Base-by-base conservation (phyloP, 768 basidiomycete genomes). In the Lactifluus volemus region DNA sequence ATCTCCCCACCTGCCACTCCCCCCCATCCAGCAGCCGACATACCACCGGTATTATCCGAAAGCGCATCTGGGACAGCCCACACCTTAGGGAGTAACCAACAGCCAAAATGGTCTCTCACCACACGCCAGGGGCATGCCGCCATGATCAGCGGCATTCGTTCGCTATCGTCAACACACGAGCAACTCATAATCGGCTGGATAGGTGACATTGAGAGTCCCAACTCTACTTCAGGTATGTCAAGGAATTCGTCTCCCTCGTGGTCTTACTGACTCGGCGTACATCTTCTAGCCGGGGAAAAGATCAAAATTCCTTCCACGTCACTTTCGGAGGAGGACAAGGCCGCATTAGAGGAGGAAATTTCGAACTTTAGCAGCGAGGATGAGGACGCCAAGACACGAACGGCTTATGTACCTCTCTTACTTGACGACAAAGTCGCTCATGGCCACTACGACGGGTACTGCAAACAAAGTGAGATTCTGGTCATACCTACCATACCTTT, bases 381-480 rank as follows among this genome's bases (percentile, higher is more conserved):
- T 45, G 78, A 79, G 25, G 83, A 83, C 63, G 72, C 73, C 2
- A 77, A 83, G 59, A 78, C 81, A 64, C 84, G 80, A 68, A 84
- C 88, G 51, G 79, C 75, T 14, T 97, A 92, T 67, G 82, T 90
- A 7, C 94, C 96, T 5, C 90, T 99, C 12, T 97, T 91, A 90
- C 77, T 95, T 39, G 86, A 90, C 67, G 89, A 92, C 67, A 83
- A 88, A 71, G 83, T 93, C 42, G 93, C 92, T 21, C 90, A 93
- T 68, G 92, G 88, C 0, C 94, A 97, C 71, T 97, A 98, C 71
- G 94, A 98, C 67, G 95, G 94, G 0, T 98, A 97, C 72, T 98
- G 95, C 82, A 99, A 99, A 73, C 86, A 88, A 69, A 96, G 93
- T 95, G 68, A 73, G 89, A 51, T 83, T 29, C 47, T 21, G 25